These are phyloP conservation scores for Podospora pseudocomata DNA, from an alignment of 495 filamentous ascomycete species.

Conservation along the genomic window DNA sequence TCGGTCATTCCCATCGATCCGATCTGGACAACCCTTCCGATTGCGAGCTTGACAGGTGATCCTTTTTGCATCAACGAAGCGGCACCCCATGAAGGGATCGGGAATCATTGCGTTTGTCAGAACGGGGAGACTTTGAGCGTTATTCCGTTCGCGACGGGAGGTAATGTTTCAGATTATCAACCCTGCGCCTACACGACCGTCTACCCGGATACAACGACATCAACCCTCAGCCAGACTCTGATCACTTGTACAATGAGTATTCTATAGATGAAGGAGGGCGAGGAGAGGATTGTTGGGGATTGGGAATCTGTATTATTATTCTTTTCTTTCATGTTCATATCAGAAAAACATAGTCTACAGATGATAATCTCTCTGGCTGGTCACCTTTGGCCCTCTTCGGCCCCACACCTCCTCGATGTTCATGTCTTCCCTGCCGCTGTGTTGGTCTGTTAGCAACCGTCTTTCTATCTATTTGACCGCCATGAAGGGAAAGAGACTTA, in stretches of 20 bases:
- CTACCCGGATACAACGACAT: background rate
- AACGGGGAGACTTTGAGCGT: conserved; percentile 19
- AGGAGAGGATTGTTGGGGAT: background rate
- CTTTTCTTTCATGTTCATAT: background rate
- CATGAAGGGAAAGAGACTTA: conserved; percentile 31
- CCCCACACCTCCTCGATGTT: conserved; percentile 48
- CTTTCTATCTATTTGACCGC: background rate
- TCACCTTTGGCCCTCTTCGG: conserved; percentile 36
- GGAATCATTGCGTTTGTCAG: conserved; percentile 22
- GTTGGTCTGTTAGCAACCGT: conserved; percentile 19
- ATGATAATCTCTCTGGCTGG: conserved; percentile 38
- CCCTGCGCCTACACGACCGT: conserved; percentile 26
- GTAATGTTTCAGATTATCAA: conserved; percentile 20
- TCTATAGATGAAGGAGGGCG: background rate
- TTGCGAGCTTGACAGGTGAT: conserved; percentile 12
- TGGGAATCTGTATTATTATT: background rate
- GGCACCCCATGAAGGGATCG: conserved; percentile 17
- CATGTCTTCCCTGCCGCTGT: conserved; percentile 48
- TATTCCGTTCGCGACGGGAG: conserved; percentile 13
- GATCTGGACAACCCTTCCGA: conserved; percentile 20
- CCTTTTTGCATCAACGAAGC: conserved; percentile 23
- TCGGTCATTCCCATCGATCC: background rate
- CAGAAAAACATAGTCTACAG: conserved; percentile 16
- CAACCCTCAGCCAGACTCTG: background rate
- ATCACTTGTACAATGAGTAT: background rate